A percentile compares a stretch with the other conserved stretches of the same genome.
phyloP scores from a whole-genome alignment of 2,329 filamentous ascomycete species.

The Sarocladium oryzae region DNA sequence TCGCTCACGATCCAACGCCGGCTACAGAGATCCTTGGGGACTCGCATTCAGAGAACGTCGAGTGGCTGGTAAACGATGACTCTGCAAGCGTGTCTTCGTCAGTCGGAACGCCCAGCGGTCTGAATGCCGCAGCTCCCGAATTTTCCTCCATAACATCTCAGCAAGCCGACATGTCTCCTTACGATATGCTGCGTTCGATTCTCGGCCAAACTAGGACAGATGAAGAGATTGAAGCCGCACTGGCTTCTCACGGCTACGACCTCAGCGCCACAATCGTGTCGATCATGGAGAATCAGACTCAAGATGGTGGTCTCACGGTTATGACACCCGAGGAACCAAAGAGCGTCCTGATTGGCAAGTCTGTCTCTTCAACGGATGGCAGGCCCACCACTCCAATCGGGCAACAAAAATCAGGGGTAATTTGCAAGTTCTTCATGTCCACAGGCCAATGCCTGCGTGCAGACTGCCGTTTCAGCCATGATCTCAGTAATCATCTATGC shows the following conservation, averaged over 20 bases:
- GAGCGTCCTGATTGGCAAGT: slow-evolving; percentile 80
- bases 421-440: slow-evolving; percentile 96
- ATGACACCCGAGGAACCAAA: slow-evolving; percentile 47
- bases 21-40: slow-evolving; percentile 84
- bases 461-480: slow-evolving; percentile 95
- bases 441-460: slow-evolving; percentile 93
- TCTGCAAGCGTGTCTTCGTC: slow-evolving; percentile 75
- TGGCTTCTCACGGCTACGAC: slow-evolving; percentile 87
- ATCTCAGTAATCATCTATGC: slow-evolving; percentile 93
- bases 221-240: slow-evolving; percentile 87
- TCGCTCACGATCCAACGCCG: slow-evolving; percentile 73
- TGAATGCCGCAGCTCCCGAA: slow-evolving; percentile 77
- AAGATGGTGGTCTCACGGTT: slow-evolving; percentile 26
- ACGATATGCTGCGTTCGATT: slow-evolving; percentile 95
- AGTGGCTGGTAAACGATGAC: slow-evolving; percentile 93
- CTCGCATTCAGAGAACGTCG: slow-evolving; percentile 87
- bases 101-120: slow-evolving; percentile 57
- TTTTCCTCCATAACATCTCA: slow-evolving; percentile 55
- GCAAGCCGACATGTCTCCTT: slow-evolving; percentile 89
- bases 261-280: slow-evolving; percentile 85
- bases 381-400: slow-evolving; percentile 71
- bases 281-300: slow-evolving; percentile 68
- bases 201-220: slow-evolving; percentile 83
- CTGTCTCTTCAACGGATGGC: slow-evolving; percentile 63
- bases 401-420: slow-evolving; percentile 75